phyloP scores from a whole-genome alignment of 345 rosid species.

The Citrus sp. region DNA sequence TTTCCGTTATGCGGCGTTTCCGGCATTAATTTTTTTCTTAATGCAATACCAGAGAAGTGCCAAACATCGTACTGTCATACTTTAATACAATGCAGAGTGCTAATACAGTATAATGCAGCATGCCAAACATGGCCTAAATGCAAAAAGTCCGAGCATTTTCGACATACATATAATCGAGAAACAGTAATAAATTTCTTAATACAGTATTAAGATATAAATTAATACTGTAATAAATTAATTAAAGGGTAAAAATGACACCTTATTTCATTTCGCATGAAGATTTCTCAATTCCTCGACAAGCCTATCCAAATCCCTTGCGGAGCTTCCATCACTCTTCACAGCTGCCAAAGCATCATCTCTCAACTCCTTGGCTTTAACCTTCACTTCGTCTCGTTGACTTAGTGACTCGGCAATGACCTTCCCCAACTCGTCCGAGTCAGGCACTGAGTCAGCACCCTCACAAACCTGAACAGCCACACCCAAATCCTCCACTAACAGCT shows the following conservation, averaged over 20 bases:
- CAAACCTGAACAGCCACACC: slow-evolving; percentile 48
- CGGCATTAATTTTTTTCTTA: too few relatives aligned
- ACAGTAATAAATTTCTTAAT: too few relatives aligned
- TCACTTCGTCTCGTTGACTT: slow-evolving; percentile 15
- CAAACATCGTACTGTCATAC: too few relatives aligned
- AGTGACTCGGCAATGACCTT: slow-evolving; percentile 23
- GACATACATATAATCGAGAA: too few relatives aligned
- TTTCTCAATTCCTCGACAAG: slow-evolving; percentile 31
- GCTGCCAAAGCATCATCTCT: slow-evolving; percentile 31
- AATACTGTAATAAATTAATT: too few relatives aligned
- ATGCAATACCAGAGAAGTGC: too few relatives aligned
- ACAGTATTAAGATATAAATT: too few relatives aligned
- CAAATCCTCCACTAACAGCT: slow-evolving; percentile 51
- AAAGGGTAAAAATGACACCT: not conserved
- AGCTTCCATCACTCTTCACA: slow-evolving; percentile 40
- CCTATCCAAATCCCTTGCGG: slow-evolving; percentile 33
- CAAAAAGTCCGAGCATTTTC: too few relatives aligned
- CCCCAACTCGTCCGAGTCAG: slow-evolving; percentile 43
- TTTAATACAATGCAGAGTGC: too few relatives aligned
- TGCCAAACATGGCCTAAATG: too few relatives aligned
- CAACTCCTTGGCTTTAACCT: slow-evolving; percentile 30
- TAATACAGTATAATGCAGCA: too few relatives aligned
- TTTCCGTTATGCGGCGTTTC: too few relatives aligned
- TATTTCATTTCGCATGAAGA: not conserved
- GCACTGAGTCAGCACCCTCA: slow-evolving; percentile 49